phyloP scores from a whole-genome alignment of 2,329 filamentous ascomycete genomes.

The Sporothrix inflata region DNA sequence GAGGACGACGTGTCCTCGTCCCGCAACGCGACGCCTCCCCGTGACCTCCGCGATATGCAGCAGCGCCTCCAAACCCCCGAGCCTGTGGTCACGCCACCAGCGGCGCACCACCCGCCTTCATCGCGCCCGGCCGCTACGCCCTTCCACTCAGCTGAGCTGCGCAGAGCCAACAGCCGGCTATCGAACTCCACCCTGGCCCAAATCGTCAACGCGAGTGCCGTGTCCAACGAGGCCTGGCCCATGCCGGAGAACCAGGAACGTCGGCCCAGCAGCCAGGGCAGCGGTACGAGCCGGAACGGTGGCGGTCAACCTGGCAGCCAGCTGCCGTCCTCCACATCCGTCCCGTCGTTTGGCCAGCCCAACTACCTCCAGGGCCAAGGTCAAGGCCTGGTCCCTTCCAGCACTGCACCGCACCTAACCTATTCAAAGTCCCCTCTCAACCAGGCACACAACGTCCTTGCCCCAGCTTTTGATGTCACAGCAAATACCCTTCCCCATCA shows the following conservation, averaged over 20 bases:
- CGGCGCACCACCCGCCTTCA: slow-evolving; percentile 75
- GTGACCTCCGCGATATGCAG: slow-evolving; percentile 58
- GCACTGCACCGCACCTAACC: slow-evolving; percentile 36
- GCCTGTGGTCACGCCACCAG: slow-evolving; percentile 76
- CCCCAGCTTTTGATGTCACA: slow-evolving; percentile 26
- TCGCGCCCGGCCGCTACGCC: slow-evolving; percentile 70
- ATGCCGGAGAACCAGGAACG: slow-evolving; percentile 17
- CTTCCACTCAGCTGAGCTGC: slow-evolving; percentile 75
- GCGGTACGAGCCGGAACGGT: background rate
- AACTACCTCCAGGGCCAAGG: background rate
- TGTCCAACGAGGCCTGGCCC: background rate
- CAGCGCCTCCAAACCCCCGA: slow-evolving; percentile 66
- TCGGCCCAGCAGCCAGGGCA: slow-evolving; percentile 24
- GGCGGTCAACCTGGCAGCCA: background rate
- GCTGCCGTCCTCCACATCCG: slow-evolving; percentile 23
- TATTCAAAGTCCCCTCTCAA: slow-evolving; percentile 51
- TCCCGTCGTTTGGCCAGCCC: slow-evolving; percentile 3
- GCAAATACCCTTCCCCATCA: slow-evolving; percentile 18
- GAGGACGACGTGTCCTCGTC: slow-evolving; percentile 53
- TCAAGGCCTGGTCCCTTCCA: slow-evolving; percentile 45
- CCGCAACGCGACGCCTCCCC: slow-evolving; percentile 44
- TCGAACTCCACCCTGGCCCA: slow-evolving; percentile 81
- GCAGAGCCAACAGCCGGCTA: slow-evolving; percentile 80
- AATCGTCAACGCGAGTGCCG: slow-evolving; percentile 69
- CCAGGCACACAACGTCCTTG: slow-evolving; percentile 38